Conservation (phyloP, 208 protist genomes). For the Borovskyia barvae region DNA sequence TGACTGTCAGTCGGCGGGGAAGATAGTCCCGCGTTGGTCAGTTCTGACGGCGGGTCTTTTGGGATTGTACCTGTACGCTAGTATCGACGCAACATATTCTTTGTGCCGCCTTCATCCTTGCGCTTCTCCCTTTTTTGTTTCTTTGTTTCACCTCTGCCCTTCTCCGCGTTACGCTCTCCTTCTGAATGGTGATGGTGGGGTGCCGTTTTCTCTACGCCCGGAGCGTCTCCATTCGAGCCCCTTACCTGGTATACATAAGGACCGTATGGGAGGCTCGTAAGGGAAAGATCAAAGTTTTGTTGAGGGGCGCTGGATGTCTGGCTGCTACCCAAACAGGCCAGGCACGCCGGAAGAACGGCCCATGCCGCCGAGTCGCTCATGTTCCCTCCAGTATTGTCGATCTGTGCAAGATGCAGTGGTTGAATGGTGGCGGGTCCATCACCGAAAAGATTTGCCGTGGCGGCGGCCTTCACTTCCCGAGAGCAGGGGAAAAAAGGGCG, state of each 20-base stretch:
- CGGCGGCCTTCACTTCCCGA: neutral
- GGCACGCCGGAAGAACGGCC: slow-evolving; percentile 8
- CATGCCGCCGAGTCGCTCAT: slow-evolving; percentile 10
- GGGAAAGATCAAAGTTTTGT: no score
- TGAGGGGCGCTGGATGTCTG: no score
- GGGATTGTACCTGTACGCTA: neutral
- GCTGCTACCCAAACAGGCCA: no score
- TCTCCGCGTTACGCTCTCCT: no score
- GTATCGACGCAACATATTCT: slow-evolving; percentile 1
- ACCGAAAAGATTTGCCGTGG: slow-evolving; percentile 38
- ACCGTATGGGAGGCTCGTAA: no score
- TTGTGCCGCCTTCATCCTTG: neutral
- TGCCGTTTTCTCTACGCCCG: no score
- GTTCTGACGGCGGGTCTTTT: neutral
- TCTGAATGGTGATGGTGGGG: no score
- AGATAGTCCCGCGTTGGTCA: no score
- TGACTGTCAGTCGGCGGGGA: no score
- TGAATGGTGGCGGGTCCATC: slow-evolving; percentile 32
- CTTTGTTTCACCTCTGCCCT: neutral
- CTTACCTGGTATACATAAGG: no score
- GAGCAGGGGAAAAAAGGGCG: no score
- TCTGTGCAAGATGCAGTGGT: slow-evolving; percentile 29
- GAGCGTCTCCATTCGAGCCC: no score
- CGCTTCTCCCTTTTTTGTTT: slow-evolving; percentile 5
- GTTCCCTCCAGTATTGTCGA: slow-evolving; percentile 20